Percentiles rank a stretch among this genome's conserved stretches.
Conservation (phyloP, 2,329 filamentous ascomycete species). For the Allantophomopsis lycopodina region DNA sequence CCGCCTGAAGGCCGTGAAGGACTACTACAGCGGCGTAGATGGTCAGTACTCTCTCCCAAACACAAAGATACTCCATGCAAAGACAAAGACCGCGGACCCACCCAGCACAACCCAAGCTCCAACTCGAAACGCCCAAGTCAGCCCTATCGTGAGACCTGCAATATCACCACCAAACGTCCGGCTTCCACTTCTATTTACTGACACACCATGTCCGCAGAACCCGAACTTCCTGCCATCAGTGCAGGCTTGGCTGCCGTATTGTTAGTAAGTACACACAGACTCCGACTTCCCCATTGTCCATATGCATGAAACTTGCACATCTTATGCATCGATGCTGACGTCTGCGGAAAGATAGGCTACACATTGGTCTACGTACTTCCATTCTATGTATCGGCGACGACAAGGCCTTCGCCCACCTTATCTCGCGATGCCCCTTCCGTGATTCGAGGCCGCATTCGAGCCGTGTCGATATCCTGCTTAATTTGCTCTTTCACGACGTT, state of each 20-base stretch:
- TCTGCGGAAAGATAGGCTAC: constrained; percentile 47
- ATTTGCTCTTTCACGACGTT: constrained; percentile 54
- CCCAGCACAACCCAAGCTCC: no score
- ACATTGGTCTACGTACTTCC: constrained; percentile 84
- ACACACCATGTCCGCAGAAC: not conserved
- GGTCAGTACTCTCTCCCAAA: not conserved
- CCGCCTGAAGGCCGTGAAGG: no score
- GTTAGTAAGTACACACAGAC: constrained; percentile 1
- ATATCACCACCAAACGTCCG: no score
- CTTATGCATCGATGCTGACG: no score
- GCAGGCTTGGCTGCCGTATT: not conserved
- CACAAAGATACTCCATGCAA: no score
- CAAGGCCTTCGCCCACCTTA: constrained; percentile 64
- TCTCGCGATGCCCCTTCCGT: constrained; percentile 81
- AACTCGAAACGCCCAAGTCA: no score
- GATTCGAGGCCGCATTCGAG: constrained; percentile 73
- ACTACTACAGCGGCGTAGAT: not conserved
- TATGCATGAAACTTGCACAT: no score
- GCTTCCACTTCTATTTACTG: no score
- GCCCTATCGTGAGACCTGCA: no score
- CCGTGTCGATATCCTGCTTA: constrained; percentile 63
- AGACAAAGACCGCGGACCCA: no score
- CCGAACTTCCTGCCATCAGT: constrained; percentile 1
- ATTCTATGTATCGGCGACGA: constrained; percentile 71
- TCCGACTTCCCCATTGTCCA: no score